A percentile compares a stretch with the other conserved stretches of the same genome.
phyloP scores from a whole-genome alignment of 495 filamentous ascomycete species.

The Bathelium albidoporum region DNA sequence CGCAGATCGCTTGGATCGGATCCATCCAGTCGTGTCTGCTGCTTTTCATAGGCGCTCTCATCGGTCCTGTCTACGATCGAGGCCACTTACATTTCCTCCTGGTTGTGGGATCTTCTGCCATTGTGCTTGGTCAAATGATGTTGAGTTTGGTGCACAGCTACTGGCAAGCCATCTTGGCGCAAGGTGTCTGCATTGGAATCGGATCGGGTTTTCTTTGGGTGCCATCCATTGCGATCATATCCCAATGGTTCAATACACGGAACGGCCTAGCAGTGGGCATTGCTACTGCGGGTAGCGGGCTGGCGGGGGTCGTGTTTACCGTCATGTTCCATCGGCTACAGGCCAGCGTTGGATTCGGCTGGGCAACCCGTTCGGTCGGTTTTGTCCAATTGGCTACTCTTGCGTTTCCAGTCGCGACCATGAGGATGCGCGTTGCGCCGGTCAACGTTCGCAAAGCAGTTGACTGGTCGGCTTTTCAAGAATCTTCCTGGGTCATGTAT shows the following conservation, averaged over 20 bases:
- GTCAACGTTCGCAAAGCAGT: constrained; percentile 25
- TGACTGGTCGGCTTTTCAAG: constrained; percentile 23
- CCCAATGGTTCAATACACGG: constrained; percentile 5
- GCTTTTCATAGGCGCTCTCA: neutral
- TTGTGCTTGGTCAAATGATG: neutral
- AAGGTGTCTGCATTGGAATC: neutral
- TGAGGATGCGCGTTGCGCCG: constrained; percentile 43
- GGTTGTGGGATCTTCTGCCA: neutral
- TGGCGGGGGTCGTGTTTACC: constrained; percentile 47
- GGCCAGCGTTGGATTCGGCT: constrained; percentile 47
- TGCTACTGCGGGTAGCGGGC: neutral
- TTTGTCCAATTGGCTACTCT: constrained; percentile 35
- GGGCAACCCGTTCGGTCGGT: constrained; percentile 46
- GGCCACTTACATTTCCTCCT: neutral
- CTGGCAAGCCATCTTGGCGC: constrained; percentile 1
- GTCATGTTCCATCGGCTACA: constrained; percentile 53
- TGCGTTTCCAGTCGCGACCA: constrained; percentile 41
- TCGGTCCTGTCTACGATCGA: neutral
- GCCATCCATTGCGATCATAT: neutral
- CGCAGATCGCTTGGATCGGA: neutral
- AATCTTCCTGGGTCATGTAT: constrained; percentile 17
- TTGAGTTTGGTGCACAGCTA: neutral
- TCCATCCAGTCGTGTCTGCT: neutral
- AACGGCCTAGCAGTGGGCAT: constrained; percentile 1
- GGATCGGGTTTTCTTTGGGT: neutral